Evolutionary conservation across 2,329 filamentous ascomycete species (phyloP), one percentile per base, ranked within the genome.

Genomic region (Aspergillus persii): DNA sequence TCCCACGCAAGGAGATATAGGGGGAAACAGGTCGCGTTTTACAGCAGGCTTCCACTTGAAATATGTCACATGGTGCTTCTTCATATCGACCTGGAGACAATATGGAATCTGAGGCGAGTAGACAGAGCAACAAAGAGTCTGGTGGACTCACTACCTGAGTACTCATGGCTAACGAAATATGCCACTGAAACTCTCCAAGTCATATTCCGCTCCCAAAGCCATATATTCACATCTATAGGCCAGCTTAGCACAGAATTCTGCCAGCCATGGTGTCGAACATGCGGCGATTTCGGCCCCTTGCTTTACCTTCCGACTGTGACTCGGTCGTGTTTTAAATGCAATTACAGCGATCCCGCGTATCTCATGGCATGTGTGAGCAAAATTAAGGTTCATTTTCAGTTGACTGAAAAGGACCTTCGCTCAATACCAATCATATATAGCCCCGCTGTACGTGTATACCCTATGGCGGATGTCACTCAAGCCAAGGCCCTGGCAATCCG

Each of bases 251-350:
- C 27, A 3, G 61, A 61, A 46, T 36, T 58, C n/a, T 58, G 61
- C 33, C 44, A 52, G n/a, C 58, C 61, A 23, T 33, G 53, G 52
- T 61, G 58, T 39, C 49, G 58, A 4, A 58, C 58, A 18, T 62
- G 61, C 36, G 2, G 15, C 9, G 58, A 58, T 4, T 62, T 62
- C 15, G 55, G 55, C 1, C 61, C 61, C 4, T 49, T 51, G 15
- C 55, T 62, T 15, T 61, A 61, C 59, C 50, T 61, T 6, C 50
- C 58, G 4, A 61, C 48, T 0, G 3, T 58, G 2, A 51, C 30
- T 4, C 58, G 58, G 27, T 56, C 47, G 9, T 62, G 58, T 36
- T 58, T 44, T 31, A 53, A 56, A 36, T 62, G 58, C 58, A 58
- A 31, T 41, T 23, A 18, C n/a, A 8, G 49, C 29, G 48, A 18